Base-by-base conservation (phyloP, 768 basidiomycete genomes). In the Macrocybe gigantea region DNA sequence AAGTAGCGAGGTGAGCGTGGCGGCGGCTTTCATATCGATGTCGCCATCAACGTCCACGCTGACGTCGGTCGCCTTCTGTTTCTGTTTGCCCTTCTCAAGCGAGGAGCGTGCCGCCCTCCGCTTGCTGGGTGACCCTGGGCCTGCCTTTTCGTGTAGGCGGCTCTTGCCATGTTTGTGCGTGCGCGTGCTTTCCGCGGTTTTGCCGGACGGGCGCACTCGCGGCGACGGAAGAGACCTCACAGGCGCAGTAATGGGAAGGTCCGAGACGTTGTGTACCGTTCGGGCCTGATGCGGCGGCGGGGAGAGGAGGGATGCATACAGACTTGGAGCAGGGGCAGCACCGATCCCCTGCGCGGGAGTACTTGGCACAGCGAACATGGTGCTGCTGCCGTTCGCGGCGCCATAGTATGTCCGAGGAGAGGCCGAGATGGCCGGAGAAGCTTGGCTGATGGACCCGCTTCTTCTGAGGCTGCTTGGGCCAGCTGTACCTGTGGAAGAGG, bases 21-120 rank as follows among this genome's bases (percentile, higher is more conserved):
- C 85, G 6, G 88, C 88, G 36, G 88, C 88, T 62, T 89, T 85
- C 77, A 89, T 85, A 62, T 88, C 87, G 43, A 84, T 72, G 55
- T 83, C 83, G 9, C 72, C 77, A 49, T 79, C 78, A 10, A 66
- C 68, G 45, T 75, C 72, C 48, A 69, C 65, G 45, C 61, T 60
- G 60, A 59, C 57, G 44, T 51, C 64, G 46, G 52, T 58, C 55
- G 55, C 49, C 22, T 52, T 52, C 38, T 52, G 56, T 53, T 68
- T 66, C 43, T 65, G 71, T 53, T 81, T 80, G 53, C 78, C 73
- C 62, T 75, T 81, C 54, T 70, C 67, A 34, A 58, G 53, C 12
- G 70, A 60, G 45, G 60, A 63, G 43, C 62, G 56, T 56, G 73
- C 78, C 22, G 60, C 62, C 49, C 70, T 72, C 50, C 73, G 70